Conservation (phyloP, 2,329 filamentous ascomycete species). For the Cladorrhinum sp. region DNA sequence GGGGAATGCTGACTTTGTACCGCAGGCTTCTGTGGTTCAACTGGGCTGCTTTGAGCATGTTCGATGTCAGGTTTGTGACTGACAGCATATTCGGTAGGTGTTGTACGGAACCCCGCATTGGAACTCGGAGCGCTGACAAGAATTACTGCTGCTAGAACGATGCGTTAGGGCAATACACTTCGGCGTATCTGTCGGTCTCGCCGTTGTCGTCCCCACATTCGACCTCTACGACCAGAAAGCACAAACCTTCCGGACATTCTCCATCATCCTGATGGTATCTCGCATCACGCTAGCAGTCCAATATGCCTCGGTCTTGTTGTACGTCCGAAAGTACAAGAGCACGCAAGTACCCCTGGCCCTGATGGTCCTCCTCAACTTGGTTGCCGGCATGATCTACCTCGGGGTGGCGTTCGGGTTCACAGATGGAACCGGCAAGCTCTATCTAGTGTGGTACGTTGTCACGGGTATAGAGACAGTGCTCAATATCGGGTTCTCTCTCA, state of each 20-base stretch:
- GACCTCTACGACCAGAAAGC: constrained; percentile 37
- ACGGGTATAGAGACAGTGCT: constrained; percentile 50
- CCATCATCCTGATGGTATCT: constrained; percentile 48
- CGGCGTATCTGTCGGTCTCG: constrained; percentile 63
- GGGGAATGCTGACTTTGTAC: neutral
- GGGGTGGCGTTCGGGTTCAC: constrained; percentile 41
- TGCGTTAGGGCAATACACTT: constrained; percentile 58
- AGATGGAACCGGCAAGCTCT: constrained; percentile 35
- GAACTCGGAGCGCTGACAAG: neutral
- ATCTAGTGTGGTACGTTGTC: constrained; percentile 51
- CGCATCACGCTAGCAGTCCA: constrained; percentile 53
- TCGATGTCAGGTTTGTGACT: constrained; percentile 63
- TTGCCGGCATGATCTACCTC: constrained; percentile 39
- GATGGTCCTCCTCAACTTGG: constrained; percentile 37
- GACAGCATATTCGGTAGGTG: constrained; percentile 55
- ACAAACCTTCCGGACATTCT: constrained; percentile 30
- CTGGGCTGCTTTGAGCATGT: constrained; percentile 63
- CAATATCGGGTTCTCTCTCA: constrained; percentile 52
- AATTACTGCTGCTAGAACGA: constrained; percentile 38
- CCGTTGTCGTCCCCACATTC: constrained; percentile 54
- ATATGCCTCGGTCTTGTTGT: constrained; percentile 47
- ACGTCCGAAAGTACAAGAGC: constrained; percentile 41
- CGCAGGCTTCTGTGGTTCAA: constrained; percentile 59
- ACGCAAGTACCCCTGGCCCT: constrained; percentile 36
- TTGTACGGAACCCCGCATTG: neutral